These are phyloP conservation scores for Kodamaea suecica DNA, from an alignment of 1,139 yeast genomes.

Conservation along the genomic window DNA sequence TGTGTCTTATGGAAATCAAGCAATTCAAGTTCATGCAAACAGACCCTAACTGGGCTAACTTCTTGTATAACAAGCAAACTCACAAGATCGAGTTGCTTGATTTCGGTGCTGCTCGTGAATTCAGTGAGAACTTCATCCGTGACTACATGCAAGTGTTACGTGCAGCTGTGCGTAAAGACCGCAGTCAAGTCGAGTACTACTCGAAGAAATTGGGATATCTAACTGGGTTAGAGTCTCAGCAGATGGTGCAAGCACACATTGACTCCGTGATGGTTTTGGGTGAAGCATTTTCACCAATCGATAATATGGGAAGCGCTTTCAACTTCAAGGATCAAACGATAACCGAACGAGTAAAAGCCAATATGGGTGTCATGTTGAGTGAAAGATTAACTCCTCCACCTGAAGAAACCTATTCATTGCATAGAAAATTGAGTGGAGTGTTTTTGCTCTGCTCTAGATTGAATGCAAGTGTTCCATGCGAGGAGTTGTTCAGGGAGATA, in stretches of 20 bases:
- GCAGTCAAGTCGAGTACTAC: constrained; percentile 58
- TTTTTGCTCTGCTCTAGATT: constrained; percentile 85
- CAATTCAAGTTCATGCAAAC: constrained; percentile 93
- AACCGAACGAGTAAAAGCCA: constrained; percentile 84
- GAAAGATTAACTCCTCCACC: constrained; percentile 97
- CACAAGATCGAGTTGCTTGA: constrained; percentile 79
- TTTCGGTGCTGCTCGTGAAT: constrained; percentile 92
- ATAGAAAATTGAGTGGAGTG: constrained; percentile 92
- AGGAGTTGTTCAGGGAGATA: constrained; percentile 69
- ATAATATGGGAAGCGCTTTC: constrained; percentile 49
- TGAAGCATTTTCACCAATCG: constrained; percentile 75
- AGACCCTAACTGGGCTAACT: constrained; percentile 99
- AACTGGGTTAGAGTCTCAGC: constrained; percentile 83
- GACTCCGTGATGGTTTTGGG: constrained; percentile 89
- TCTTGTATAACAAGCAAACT: constrained; percentile 68
- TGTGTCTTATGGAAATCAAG: constrained; percentile 83
- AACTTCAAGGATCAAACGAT: constrained; percentile 84
- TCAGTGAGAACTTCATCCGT: constrained; percentile 60
- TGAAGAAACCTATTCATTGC: constrained; percentile 93
- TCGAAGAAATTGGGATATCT: constrained; percentile 80
- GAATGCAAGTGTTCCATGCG: constrained; percentile 80
- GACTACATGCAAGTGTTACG: constrained; percentile 72
- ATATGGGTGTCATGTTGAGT: constrained; percentile 82
- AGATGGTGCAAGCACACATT: constrained; percentile 89
- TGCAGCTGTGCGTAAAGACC: constrained; percentile 72